Evolutionary conservation across 2,329 filamentous ascomycete genomes (phyloP), one percentile per base, ranked within the genome.

Genomic region (Rutstroemia sp.): DNA sequence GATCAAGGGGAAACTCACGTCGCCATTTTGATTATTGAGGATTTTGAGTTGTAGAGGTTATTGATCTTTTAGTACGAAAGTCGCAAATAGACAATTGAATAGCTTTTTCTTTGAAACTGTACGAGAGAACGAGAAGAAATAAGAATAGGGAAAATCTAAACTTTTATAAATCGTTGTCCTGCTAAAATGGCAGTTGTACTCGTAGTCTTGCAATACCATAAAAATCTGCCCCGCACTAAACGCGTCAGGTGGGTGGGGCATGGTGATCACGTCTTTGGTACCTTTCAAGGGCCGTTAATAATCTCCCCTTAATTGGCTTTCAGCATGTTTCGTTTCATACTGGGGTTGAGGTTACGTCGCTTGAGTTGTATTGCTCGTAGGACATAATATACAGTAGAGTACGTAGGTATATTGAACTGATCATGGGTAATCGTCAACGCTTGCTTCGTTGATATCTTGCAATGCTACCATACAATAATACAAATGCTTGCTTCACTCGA

Each of bases 381-480:
- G 4, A 34, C 30, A 34, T 1, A 12, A 34, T 34, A 34, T 34
- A 34, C 30, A 34, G 10, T 12, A 34, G 30, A 34, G 12, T 34
- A 34, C 10, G 30, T 34, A 34, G 30, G 30, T 34, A 34, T 34
- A 34, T 34, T 34, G 30, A 34, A 34, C 10, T 34, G 30, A 34
- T 34, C 9, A 34, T 34, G 30, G 30, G 30, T 14, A 14, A 34
- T 34, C 12, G 10, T 53, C 39, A 18, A 42, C 39, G 18, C 39
- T 42, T 42, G 19, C 49, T 47, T 48, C 46, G 34, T 45, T 48
- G 25, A 56, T 51, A 51, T 49, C 39, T 45, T 21, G 21, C 18
- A 25, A 44, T 34, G 45, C 34, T 53, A 50, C 51, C 55, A 61
- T 61, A 63, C 54, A 63, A 58, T 59, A 57, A 52, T 64, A 54